Evolutionary conservation across 805 yeast genomes (phyloP).

Genomic region (Lachancea sp.): DNA sequence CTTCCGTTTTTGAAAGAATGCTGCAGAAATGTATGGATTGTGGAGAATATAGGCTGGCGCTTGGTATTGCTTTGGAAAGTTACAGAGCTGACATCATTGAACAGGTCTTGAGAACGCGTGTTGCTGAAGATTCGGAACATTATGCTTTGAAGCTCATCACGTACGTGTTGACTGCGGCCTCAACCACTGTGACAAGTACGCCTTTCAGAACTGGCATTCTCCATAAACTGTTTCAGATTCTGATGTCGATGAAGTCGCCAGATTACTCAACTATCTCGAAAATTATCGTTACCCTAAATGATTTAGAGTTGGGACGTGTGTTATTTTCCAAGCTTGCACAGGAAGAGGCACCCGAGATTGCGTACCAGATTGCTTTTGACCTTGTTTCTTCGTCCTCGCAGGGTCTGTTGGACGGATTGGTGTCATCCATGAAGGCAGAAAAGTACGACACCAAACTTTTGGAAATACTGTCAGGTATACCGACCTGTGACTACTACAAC

Average conservation of each 20-base stretch:
- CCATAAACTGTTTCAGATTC: constrained; percentile 52
- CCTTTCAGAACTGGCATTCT: constrained; percentile 62
- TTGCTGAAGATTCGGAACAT: constrained; percentile 42
- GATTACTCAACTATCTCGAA: constrained; percentile 83
- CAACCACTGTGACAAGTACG: constrained; percentile 58
- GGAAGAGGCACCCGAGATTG: constrained; percentile 48
- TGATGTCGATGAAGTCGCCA: constrained; percentile 52
- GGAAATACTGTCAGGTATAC: constrained; percentile 79
- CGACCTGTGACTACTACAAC: constrained; percentile 86
- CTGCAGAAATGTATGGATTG: constrained; percentile 65
- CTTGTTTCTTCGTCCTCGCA: constrained; percentile 88
- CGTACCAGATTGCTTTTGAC: constrained; percentile 93
- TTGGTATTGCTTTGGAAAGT: constrained; percentile 88
- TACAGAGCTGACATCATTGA: constrained; percentile 77
- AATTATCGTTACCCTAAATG: constrained; percentile 83
- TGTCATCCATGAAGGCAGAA: constrained; percentile 35
- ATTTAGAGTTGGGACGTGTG: constrained; percentile 58
- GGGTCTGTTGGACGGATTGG: constrained; percentile 62
- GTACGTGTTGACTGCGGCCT: constrained; percentile 70
- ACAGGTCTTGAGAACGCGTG: constrained; percentile 41
- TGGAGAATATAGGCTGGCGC: constrained; percentile 70
- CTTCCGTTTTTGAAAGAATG: constrained; percentile 77
- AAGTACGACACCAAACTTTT: constrained; percentile 42
- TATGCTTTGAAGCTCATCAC: constrained; percentile 49
- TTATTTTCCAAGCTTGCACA: constrained; percentile 52